These are phyloP conservation scores for Abortiporus biennis DNA, from an alignment of 1,284 basidiomycete species.

Conservation along the genomic window DNA sequence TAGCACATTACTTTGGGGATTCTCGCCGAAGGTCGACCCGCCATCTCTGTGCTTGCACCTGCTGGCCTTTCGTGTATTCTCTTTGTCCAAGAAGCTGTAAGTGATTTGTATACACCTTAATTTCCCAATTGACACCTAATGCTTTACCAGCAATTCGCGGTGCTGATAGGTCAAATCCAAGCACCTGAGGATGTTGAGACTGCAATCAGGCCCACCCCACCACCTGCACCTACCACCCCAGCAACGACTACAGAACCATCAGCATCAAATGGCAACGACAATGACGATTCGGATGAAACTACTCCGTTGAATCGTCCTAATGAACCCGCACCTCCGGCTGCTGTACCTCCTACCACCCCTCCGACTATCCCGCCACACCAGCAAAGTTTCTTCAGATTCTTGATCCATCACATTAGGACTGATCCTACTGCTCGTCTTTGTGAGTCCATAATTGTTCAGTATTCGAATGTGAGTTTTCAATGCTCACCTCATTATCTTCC, in stretches of 20 bases:
- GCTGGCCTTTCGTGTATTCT: constrained; percentile 73
- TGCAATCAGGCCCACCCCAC: constrained; percentile 11
- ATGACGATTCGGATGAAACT: constrained; percentile 8
- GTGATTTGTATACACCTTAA: constrained; percentile 18
- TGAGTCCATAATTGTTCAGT: constrained; percentile 27
- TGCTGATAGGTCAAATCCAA: constrained; percentile 77
- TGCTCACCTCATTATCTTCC: constrained; percentile 2
- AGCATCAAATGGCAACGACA: constrained; percentile 3
- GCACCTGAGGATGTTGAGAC: constrained; percentile 57
- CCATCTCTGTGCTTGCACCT: constrained; percentile 73
- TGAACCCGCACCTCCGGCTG: constrained; percentile 22
- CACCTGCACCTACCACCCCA: constrained; percentile 15
- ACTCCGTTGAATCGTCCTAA: constrained; percentile 1
- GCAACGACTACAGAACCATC: constrained; percentile 10
- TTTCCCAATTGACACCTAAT: neutral
- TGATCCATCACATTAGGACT: constrained; percentile 52
- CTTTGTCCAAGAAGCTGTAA: constrained; percentile 69
- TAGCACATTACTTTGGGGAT: constrained; percentile 80
- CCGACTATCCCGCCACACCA: constrained; percentile 18
- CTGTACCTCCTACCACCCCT: constrained; percentile 19
- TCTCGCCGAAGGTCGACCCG: constrained; percentile 72
- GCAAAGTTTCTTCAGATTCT: constrained; percentile 39
- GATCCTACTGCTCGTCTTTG: constrained; percentile 71
- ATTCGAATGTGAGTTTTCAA: neutral
- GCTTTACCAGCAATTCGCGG: constrained; percentile 71